These are phyloP conservation scores for Tuber microsphaerosporum DNA, from an alignment of 495 filamentous ascomycete species.

Conservation along the genomic window DNA sequence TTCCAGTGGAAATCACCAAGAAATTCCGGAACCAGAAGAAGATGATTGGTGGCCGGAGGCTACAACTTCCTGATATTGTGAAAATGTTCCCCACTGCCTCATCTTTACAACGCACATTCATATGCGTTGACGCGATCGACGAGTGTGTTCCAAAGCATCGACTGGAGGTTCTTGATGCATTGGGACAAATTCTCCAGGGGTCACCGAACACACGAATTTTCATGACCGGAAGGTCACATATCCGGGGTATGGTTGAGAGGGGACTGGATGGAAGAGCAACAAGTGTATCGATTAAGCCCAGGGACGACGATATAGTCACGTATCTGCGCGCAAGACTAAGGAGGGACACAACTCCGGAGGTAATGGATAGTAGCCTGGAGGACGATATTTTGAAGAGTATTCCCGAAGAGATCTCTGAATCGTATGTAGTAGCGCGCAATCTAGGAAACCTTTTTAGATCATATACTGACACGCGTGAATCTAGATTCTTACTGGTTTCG, in stretches of 20 bases:
- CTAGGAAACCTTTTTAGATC: background rate
- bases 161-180: background rate
- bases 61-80: background rate
- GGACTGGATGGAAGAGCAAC: no score
- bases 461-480: background rate
- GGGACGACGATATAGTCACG: no score
- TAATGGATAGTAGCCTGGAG: background rate
- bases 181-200: background rate
- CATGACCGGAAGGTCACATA: background rate
- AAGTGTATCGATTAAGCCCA: no score
- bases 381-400: background rate
- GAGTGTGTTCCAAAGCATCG: background rate
- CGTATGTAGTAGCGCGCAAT: background rate
- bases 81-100: background rate
- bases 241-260: no score
- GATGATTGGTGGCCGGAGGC: background rate
- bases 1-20: background rate
- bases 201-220: background rate
- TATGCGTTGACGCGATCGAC: background rate
- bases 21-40: background rate
- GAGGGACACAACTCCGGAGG: no score
- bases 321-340: no score
- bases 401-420: background rate
- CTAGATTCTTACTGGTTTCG: background rate
- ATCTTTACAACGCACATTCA: background rate